Percentiles rank a stretch among this genome's conserved stretches.
phyloP scores from a whole-genome alignment of 78 protist species.

The Guillardia theta region DNA sequence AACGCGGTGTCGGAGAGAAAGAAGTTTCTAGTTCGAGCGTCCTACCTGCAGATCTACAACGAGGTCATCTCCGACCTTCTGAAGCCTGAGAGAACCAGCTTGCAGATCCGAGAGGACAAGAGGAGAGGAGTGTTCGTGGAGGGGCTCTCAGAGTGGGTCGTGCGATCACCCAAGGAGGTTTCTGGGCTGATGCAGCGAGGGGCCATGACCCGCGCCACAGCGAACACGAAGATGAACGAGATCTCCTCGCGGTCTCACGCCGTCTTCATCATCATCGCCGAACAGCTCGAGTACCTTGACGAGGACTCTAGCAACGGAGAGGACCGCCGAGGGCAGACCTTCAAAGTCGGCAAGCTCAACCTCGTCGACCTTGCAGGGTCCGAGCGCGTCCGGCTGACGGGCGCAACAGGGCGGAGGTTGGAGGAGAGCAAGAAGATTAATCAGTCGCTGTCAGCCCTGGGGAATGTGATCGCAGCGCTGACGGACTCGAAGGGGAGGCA shows the following conservation, averaged over 20 bases:
- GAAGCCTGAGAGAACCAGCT: constrained; percentile 53
- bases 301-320: background rate
- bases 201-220: constrained; percentile 61
- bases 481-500: constrained; percentile 11
- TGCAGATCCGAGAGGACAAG: constrained; percentile 67
- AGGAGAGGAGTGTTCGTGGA: constrained; percentile 61
- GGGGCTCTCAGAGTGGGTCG: constrained; percentile 78
- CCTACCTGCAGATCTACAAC: constrained; percentile 76
- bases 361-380: constrained; percentile 86
- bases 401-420: constrained; percentile 65
- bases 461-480: constrained; percentile 77
- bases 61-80: constrained; percentile 76
- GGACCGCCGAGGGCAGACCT: background rate
- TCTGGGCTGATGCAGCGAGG: constrained; percentile 67
- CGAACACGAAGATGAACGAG: constrained; percentile 69
- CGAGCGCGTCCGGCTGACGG: constrained; percentile 58
- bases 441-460: constrained; percentile 65
- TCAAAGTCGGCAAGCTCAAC: constrained; percentile 77
- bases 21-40: constrained; percentile 50
- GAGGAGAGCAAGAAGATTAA: constrained; percentile 66
- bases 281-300: constrained; percentile 41
- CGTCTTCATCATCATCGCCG: constrained; percentile 64
- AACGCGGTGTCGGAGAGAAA: background rate
- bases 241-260: constrained; percentile 78
- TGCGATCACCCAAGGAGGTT: constrained; percentile 66